phyloP scores from a whole-genome alignment of 192 early-diverging fungal species.

The Gaertneriomyces semiglobifer region DNA sequence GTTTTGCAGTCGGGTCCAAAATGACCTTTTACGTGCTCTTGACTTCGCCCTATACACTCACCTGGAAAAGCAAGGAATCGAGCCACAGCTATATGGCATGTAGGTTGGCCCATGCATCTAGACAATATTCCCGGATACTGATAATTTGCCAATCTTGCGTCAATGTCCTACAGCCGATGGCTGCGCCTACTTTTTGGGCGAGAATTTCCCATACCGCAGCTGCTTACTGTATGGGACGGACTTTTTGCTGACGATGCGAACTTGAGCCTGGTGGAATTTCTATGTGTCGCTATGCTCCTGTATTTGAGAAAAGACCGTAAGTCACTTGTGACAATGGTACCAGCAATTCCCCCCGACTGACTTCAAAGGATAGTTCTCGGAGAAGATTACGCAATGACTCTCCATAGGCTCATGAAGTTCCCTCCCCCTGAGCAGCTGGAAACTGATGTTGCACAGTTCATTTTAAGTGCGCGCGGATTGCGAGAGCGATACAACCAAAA shows the following conservation, averaged over 20 bases:
- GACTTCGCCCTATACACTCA: slow-evolving; percentile 74
- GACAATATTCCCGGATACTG: not conserved
- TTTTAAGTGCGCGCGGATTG: slow-evolving; percentile 18
- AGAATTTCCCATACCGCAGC: slow-evolving; percentile 72
- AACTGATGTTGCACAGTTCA: slow-evolving; percentile 18
- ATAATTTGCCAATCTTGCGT: not conserved
- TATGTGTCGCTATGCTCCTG: slow-evolving; percentile 72
- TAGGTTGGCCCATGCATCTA: slow-evolving; percentile 32
- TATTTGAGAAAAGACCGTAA: slow-evolving; percentile 65
- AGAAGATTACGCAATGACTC: slow-evolving; percentile 31
- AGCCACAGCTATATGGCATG: slow-evolving; percentile 94
- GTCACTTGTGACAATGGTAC: slow-evolving; percentile 22
- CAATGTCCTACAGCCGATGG: slow-evolving; percentile 64
- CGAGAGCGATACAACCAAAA: slow-evolving; percentile 25
- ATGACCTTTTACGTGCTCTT: slow-evolving; percentile 63
- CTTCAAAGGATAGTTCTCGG: slow-evolving; percentile 26
- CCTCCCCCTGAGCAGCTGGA: slow-evolving; percentile 16
- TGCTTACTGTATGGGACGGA: slow-evolving; percentile 85
- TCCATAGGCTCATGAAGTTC: slow-evolving; percentile 46
- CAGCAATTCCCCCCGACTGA: not conserved
- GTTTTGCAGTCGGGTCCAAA: slow-evolving; percentile 67
- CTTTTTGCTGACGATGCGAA: slow-evolving; percentile 79
- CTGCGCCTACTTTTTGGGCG: slow-evolving; percentile 86
- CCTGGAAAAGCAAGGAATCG: slow-evolving; percentile 69
- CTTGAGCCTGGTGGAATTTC: slow-evolving; percentile 76